phyloP scores from a whole-genome alignment of 169 alveolate species.

The Eimeria acervulina region DNA sequence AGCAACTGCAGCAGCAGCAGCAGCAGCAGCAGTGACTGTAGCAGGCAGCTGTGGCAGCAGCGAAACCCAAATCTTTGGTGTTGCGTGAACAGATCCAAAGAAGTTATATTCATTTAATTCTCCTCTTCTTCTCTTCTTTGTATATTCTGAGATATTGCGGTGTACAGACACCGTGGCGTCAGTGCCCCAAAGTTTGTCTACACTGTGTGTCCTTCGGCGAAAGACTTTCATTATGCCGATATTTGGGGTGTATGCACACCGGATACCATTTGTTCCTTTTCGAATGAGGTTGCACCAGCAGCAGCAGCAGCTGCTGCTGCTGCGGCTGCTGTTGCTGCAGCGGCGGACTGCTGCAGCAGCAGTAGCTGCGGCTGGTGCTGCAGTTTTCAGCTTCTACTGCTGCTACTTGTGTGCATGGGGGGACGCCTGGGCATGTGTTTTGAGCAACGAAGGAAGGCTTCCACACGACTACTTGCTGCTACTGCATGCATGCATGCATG shows the following conservation, averaged over 20 bases:
- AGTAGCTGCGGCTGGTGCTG: too few relatives aligned
- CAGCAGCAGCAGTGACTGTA: neutral
- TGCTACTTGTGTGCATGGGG: neutral
- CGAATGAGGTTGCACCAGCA: neutral
- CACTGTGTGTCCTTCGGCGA: neutral
- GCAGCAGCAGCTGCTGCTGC: conserved; percentile 45
- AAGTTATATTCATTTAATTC: too few relatives aligned
- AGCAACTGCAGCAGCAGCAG: conserved; percentile 54
- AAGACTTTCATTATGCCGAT: neutral
- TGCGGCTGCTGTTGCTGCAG: conserved; percentile 3
- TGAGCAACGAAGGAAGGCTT: too few relatives aligned
- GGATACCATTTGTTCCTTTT: neutral
- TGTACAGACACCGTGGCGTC: conserved; percentile 27
- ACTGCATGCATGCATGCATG: too few relatives aligned
- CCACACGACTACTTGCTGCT: too few relatives aligned
- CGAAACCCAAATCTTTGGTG: neutral
- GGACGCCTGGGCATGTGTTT: too few relatives aligned
- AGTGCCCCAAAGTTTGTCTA: neutral
- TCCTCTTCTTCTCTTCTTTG: too few relatives aligned
- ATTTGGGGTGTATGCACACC: conserved; percentile 12
- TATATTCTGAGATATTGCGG: neutral
- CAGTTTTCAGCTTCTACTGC: neutral
- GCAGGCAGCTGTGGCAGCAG: neutral
- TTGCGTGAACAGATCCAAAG: too few relatives aligned
- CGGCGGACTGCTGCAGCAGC: neutral